Base-by-base conservation (phyloP, 139 green algal genomes). In the Spirogloea muscicola region DNA sequence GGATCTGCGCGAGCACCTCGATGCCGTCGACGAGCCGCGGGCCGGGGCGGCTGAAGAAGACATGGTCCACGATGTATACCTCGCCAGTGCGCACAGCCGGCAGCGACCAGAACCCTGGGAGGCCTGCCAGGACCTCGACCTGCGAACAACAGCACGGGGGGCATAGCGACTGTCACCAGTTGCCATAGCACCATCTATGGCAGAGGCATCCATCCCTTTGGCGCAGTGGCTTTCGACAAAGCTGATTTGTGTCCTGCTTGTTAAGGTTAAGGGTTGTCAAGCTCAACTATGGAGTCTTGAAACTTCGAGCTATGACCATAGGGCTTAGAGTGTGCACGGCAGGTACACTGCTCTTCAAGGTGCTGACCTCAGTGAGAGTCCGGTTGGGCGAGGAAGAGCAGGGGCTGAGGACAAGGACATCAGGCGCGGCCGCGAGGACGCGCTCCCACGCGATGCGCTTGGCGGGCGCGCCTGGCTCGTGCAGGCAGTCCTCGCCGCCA, bases 41-140 rank as follows among this genome's bases (percentile, higher is more conserved):
- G 0, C 93, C 93, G 1, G 88, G 65, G 1, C 86, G 78, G 7
- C 64, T 77, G 51, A 93, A 83, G 27, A 91, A 76, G 10, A 73
- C 63, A 0, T 81, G 58, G 16, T 96, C 84, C 10, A 85, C 72
- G 6, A 94, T 77, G 65, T 86, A 97, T 13, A 98, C 89, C 39
- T 76, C 61, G 9, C 89, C 86, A 9, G 48, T 40, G 18, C 80
- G 82, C 43, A 96, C 91, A 1, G 91, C 92, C 13, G 93, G 91
- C 66, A 97, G 69, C 4, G 66, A 68, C 92, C 92, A 97, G 86
- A 91, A 97, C 38, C 92, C 91, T 0, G 89, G 87, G 72, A 88
- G 80, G 9, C 34, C 60, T 18, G 49, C 74, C 25, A 82, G 37
- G 0, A 46, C 36, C 37, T 80, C 37, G 6, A 80, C 44, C 72